phyloP scores from a whole-genome alignment of 2,329 filamentous ascomycete genomes.

The Pseudogymnoascus sp. region DNA sequence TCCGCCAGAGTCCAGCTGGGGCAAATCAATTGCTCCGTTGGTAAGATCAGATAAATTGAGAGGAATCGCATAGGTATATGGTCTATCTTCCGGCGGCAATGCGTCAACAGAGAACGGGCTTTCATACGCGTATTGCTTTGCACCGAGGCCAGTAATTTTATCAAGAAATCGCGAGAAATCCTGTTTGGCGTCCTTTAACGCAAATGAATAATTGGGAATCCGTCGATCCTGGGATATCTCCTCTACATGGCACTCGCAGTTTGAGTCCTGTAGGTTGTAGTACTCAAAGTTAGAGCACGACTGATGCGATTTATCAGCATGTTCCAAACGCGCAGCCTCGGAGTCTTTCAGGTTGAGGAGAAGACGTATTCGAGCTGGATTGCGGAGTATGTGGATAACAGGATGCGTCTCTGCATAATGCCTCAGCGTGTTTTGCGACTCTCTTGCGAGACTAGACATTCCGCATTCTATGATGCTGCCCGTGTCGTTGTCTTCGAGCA shows the following conservation, averaged over 20 bases:
- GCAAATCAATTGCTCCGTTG: constrained; percentile 39
- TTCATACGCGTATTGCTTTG: constrained; percentile 44
- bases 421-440: constrained; percentile 44
- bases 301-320: constrained; percentile 37
- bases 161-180: constrained; percentile 53
- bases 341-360: constrained; percentile 36
- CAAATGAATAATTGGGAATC: constrained; percentile 38
- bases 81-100: constrained; percentile 48
- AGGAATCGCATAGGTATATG: constrained; percentile 60
- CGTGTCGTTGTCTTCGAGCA: constrained; percentile 49
- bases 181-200: constrained; percentile 45
- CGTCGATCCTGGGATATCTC: constrained; percentile 34
- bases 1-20: constrained; percentile 46
- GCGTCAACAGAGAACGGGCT: constrained; percentile 53
- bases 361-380: constrained; percentile 51
- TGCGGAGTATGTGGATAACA: constrained; percentile 61
- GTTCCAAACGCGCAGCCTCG: constrained; percentile 33
- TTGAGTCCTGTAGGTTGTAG: constrained; percentile 39
- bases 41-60: constrained; percentile 51
- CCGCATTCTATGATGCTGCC: constrained; percentile 63
- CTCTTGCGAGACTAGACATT: constrained; percentile 43
- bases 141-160: constrained; percentile 44
- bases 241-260: constrained; percentile 29
- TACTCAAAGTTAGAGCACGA: constrained; percentile 61
- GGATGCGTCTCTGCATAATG: constrained; percentile 57